Percentiles rank a stretch among this genome's conserved stretches.
Evolutionary conservation across 768 basidiomycete genomes (phyloP).

Genomic region (Piloderma croceum): DNA sequence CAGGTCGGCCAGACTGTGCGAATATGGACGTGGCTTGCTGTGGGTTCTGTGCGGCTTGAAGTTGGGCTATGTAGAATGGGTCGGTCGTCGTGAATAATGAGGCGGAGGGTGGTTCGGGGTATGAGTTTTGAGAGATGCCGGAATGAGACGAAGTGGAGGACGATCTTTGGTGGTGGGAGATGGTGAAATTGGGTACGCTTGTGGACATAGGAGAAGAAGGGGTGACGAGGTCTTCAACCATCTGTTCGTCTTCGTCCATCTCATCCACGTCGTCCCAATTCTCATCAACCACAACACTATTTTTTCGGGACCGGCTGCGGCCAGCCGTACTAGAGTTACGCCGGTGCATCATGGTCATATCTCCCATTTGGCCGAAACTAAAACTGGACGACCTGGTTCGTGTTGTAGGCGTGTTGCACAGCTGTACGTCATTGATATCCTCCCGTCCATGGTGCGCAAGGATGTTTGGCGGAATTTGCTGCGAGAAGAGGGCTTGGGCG

Average conservation of each 20-base stretch:
- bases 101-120: too few species aligned
- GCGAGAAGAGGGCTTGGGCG: conserved; percentile 36
- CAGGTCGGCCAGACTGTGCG: conserved; percentile 31
- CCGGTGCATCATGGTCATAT: too few species aligned
- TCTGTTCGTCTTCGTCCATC: conserved; percentile 39
- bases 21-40: conserved; percentile 29
- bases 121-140: too few species aligned
- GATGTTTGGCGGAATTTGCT: conserved; percentile 21
- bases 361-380: too few species aligned
- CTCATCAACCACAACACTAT: conserved; percentile 21
- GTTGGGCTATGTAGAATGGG: conserved; percentile 43
- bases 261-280: conserved; percentile 29
- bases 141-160: too few species aligned
- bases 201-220: conserved; percentile 25
- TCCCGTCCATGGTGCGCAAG: conserved; percentile 19
- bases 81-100: conserved; percentile 42
- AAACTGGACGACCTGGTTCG: too few species aligned
- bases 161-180: conserved; percentile 6
- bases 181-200: conserved; percentile 16
- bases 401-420: conserved; percentile 37
- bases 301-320: too few species aligned
- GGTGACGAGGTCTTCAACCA: conserved; percentile 42
- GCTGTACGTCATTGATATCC: conserved; percentile 31
- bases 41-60: conserved; percentile 28
- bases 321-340: too few species aligned